Evolutionary conservation across 345 rosid genomes (phyloP), one percentile per base, ranked within the genome.

Genomic region (Triadica sebifera): DNA sequence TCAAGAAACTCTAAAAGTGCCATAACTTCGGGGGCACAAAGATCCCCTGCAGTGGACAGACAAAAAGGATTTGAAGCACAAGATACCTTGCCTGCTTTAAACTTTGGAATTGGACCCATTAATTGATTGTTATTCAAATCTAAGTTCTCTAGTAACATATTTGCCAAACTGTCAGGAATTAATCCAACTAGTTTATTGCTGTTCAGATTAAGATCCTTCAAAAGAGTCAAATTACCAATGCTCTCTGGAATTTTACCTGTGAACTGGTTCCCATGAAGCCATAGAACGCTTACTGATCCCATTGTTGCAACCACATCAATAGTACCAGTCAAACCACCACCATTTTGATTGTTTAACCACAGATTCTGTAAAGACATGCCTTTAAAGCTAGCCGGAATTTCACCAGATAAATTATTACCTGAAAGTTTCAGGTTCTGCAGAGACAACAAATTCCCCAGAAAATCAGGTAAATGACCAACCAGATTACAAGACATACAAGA

Each of bases 251-350:
- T 89, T 55, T 79, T 53, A 12, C 97, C 97, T 10, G 90, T 81
- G 84, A 91, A 91, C 71, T 79, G 80, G 59, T 91, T 91, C 72
- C 97, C 93, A 49, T 91, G 97, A 59, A 91, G 90, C 97, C 97
- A 91, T n/a, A 91, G 84, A 66, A 75, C 76, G 41, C 67, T 79
- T 45, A 86, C 83, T 4, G 84, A 85, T 29, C 20, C 77, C 83
- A 91, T 89, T 24, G 87, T 85, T 34, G 88, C 77, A 66, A 88
- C 84, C 55, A 84, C 82, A 74, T 89, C 89, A 70, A 91, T 83
- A 6, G 88, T 74, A 65, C 97, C 92, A 20, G 73, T 84, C 74
- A 91, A 76, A 38, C 88, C 87, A 8, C 80, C 84, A 2, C 83
- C 84, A 7, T 66, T n/a, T 76, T 89, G 97, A 62, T 91, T 59